Base-by-base conservation (phyloP, 2,329 filamentous ascomycete species). In the Pseudogymnoascus sp. region DNA sequence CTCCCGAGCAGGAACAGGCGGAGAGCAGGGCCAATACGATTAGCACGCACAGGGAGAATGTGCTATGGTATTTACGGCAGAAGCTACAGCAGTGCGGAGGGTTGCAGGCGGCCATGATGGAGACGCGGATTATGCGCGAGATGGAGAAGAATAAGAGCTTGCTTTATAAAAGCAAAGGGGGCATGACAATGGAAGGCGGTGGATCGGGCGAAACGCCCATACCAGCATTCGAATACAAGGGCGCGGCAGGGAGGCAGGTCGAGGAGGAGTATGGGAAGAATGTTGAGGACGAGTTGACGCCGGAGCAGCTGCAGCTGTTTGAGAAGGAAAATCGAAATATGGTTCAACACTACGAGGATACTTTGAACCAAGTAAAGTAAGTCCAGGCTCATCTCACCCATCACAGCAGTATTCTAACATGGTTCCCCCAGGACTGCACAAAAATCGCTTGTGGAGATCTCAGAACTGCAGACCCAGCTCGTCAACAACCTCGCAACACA, bases 311-410 rank as follows among this genome's bases (percentile, higher is more conserved):
- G 62, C 93, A 97, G 75, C 84, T 96, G 73, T 98, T 99, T 78
- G 93, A 93, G 70, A 85, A 92, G 76, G 93, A 96, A 73, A 97
- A 98, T 73, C 88, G 92, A 75, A 88, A 91, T 68, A 92, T 99
- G 87, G 82, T 98, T 70, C 90, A 90, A 75, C 90, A 96, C 76
- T 96, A 96, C 76, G 92, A 97, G 76, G 92, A 90, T 77, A 92
- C 90, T n/a, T 79, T 98, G 74, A 89, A 93, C 75, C 95, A 98
- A 82, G 92, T 98, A 69, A 90, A 89, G 90, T 96, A 84, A 63
- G 90, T 83, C 19, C 43, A 60, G 28, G 39, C 21, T 8, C 28
- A 19, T 51, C 43, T 37, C 4, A 25, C 16, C n/a, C 16, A 6
- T 21, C 28, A 45, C 14, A 21, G 11, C 21, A 23, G 14, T 16